phyloP scores from a whole-genome alignment of 371 early-diverging fungal genomes.

The Mortierella sp. region DNA sequence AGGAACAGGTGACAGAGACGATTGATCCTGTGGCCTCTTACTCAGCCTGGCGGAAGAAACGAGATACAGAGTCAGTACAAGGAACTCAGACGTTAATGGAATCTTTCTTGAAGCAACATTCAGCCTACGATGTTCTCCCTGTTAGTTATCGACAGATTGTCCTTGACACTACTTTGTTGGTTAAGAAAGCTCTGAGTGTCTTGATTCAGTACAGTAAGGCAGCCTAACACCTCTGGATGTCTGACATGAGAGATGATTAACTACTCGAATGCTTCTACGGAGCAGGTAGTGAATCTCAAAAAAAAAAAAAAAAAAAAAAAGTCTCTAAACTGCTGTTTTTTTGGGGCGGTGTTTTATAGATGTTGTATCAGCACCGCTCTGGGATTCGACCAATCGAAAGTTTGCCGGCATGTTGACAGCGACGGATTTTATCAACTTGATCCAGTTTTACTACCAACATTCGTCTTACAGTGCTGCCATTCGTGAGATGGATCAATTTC shows the following conservation, averaged over 20 bases:
- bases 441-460: constrained; percentile 89
- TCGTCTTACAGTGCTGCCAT: constrained; percentile 81
- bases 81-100: constrained; percentile 60
- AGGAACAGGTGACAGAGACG: constrained; percentile 11
- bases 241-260: too few species aligned
- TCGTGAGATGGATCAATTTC: constrained; percentile 86
- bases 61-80: constrained; percentile 34
- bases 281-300: too few species aligned
- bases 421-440: constrained; percentile 92
- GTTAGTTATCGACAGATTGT: constrained; percentile 91
- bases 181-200: constrained; percentile 92
- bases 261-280: too few species aligned
- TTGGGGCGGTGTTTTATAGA: too few species aligned
- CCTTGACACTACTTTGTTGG: constrained; percentile 88
- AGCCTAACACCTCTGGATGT: background rate
- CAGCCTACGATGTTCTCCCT: constrained; percentile 90
- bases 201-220: constrained; percentile 82
- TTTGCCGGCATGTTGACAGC: constrained; percentile 95
- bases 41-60: constrained; percentile 49
- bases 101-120: constrained; percentile 81
- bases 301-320: background rate
- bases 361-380: constrained; percentile 94
- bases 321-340: background rate
- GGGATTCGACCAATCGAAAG: constrained; percentile 80
- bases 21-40: constrained; percentile 52